phyloP scores from a whole-genome alignment of 2,329 filamentous ascomycete genomes.

The Botrytis paeoniae region DNA sequence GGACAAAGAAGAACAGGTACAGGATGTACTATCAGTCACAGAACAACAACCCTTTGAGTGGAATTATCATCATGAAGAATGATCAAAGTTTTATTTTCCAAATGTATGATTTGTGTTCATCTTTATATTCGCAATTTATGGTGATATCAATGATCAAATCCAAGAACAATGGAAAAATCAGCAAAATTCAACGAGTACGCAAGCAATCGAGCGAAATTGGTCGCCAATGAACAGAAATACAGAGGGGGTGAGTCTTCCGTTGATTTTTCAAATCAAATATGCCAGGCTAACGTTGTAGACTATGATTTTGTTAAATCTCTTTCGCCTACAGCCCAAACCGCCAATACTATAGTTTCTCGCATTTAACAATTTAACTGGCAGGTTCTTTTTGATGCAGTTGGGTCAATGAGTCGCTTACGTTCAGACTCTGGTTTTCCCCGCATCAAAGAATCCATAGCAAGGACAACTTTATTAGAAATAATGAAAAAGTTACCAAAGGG shows the following conservation, averaged over 20 bases:
- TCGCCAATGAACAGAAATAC: neutral
- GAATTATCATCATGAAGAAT: neutral
- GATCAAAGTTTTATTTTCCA: neutral
- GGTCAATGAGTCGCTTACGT: constrained; percentile 49
- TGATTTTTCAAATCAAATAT: neutral
- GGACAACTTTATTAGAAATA: constrained; percentile 78
- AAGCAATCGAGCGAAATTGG: neutral
- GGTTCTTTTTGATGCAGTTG: constrained; percentile 60
- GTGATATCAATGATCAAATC: neutral
- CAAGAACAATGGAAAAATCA: neutral
- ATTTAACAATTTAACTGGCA: constrained; percentile 71
- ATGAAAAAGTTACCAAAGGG: constrained; percentile 85
- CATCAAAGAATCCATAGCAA: constrained; percentile 76
- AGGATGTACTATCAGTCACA: neutral
- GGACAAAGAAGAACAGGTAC: neutral
- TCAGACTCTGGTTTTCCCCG: constrained; percentile 89
- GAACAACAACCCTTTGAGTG: too few relatives aligned
- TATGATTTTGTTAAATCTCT: constrained; percentile 67
- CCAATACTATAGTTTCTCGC: constrained; percentile 71
- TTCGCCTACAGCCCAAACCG: constrained; percentile 71
- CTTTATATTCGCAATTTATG: too few relatives aligned
- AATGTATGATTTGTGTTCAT: neutral
- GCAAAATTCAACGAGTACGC: neutral
- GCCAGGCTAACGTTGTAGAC: constrained; percentile 44
- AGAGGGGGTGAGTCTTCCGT: neutral